Conservation (phyloP, 768 basidiomycete species). For the Mycena maculata region DNA sequence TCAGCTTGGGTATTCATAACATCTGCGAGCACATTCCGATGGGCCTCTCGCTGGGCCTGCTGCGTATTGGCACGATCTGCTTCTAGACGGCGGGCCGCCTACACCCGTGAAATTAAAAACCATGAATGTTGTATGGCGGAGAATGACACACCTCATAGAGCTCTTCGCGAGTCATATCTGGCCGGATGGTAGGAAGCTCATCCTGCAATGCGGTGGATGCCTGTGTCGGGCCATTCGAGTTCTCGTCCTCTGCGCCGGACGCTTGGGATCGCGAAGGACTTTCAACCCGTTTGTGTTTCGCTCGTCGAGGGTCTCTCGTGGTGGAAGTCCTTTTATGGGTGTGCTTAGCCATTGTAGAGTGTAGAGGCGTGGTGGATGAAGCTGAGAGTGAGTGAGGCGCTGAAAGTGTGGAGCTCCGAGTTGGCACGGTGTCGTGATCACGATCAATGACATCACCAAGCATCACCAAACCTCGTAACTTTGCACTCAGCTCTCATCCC, state of each 20-base stretch:
- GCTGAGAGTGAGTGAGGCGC: neutral
- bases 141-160: constrained; percentile 2
- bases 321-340: constrained; percentile 2
- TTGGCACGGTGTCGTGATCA: neutral
- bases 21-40: constrained; percentile 5
- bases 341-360: neutral
- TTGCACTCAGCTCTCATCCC: neutral
- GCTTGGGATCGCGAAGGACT: neutral
- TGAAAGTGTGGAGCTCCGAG: neutral
- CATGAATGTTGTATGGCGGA: neutral
- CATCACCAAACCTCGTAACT: too few relatives aligned
- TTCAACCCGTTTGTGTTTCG: neutral
- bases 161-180: constrained; percentile 7
- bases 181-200: neutral
- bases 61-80: neutral
- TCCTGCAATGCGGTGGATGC: too few relatives aligned
- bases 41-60: neutral
- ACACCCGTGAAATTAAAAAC: too few relatives aligned
- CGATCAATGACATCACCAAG: constrained; percentile 11
- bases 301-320: neutral
- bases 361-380: neutral
- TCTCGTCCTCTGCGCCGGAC: neutral
- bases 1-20: neutral
- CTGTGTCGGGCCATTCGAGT: neutral
- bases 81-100: neutral